Evolutionary conservation across 495 filamentous ascomycete genomes (phyloP).

Genomic region (Amorphotheca resinae): DNA sequence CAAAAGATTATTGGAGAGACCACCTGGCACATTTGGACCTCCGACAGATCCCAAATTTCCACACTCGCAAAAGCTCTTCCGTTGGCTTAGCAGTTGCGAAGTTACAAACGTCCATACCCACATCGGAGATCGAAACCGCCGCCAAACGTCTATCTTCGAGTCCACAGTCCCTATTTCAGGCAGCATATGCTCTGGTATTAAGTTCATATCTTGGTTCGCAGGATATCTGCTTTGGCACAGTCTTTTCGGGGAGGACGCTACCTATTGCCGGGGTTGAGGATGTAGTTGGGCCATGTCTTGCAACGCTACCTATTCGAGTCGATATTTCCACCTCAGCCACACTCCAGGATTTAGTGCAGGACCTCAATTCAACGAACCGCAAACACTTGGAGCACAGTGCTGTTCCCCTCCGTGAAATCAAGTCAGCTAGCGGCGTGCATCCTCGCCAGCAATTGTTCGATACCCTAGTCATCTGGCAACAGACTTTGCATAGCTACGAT

Average conservation of each 20-base stretch:
- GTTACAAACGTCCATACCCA: constrained; percentile 11
- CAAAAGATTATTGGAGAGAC: constrained; percentile 43
- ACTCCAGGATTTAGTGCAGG: constrained; percentile 43
- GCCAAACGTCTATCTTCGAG: constrained; percentile 23
- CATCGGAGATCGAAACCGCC: constrained; percentile 16
- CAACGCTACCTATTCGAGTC: constrained; percentile 53
- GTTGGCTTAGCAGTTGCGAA: constrained; percentile 8
- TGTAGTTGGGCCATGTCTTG: constrained; percentile 60
- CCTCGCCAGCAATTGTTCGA: constrained; percentile 47
- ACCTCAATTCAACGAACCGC: constrained; percentile 47
- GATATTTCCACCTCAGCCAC: constrained; percentile 33
- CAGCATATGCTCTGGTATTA: constrained; percentile 54
- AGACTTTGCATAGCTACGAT: constrained; percentile 38
- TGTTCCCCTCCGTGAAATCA: constrained; percentile 55
- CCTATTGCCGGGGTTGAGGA: constrained; percentile 53
- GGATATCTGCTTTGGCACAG: constrained; percentile 63
- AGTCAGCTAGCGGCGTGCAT: constrained; percentile 36
- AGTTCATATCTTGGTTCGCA: constrained; percentile 43
- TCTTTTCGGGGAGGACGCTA: constrained; percentile 62
- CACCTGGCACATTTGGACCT: constrained; percentile 33
- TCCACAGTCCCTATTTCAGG: constrained; percentile 58
- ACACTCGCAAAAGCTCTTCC: constrained; percentile 16
- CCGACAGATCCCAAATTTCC: constrained; percentile 31
- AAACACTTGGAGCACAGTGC: constrained; percentile 44
- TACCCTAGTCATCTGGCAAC: constrained; percentile 65